phyloP scores from a whole-genome alignment of 2,329 filamentous ascomycete species.

The Calonectria hongkongensis region DNA sequence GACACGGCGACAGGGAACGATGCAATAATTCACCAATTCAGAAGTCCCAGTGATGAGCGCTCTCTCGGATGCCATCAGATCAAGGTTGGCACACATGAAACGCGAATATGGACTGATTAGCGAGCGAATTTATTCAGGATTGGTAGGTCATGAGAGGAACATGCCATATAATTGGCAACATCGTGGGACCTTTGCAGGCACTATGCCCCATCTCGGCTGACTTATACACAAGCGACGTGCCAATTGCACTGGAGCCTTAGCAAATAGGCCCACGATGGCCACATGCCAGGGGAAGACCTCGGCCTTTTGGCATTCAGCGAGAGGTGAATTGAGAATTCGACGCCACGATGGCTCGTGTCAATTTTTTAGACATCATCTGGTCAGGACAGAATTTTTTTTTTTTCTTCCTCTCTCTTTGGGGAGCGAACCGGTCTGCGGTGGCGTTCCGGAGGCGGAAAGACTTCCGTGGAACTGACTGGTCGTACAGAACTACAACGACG shows the following conservation, averaged over 20 bases:
- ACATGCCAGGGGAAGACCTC: background rate
- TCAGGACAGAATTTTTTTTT: conserved; percentile 1
- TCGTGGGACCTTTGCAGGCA: conserved; percentile 50
- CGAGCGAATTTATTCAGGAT: conserved; percentile 38
- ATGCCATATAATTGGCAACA: conserved; percentile 42
- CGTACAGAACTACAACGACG: background rate
- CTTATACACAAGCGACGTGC: conserved; percentile 44
- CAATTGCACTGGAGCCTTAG: conserved; percentile 46
- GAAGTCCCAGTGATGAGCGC: background rate
- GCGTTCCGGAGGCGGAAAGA: conserved; percentile 32
- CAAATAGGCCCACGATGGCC: conserved; percentile 43
- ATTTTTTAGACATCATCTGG: conserved; percentile 15
- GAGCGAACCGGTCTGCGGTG: background rate
- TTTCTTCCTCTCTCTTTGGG: conserved; percentile 1
- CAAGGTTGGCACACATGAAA: conserved; percentile 33
- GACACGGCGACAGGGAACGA: conserved; percentile 27
- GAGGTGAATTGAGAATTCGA: conserved; percentile 34
- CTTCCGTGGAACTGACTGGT: conserved; percentile 25
- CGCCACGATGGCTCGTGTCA: conserved; percentile 25
- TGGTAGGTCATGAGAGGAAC: conserved; percentile 48
- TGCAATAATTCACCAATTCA: conserved; percentile 21
- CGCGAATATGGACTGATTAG: conserved; percentile 42
- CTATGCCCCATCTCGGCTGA: conserved; percentile 34
- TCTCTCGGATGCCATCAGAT: conserved; percentile 18
- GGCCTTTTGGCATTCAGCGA: conserved; percentile 7